phyloP scores from a whole-genome alignment of 257 asterid genomes.

The Prunella vulgaris region DNA sequence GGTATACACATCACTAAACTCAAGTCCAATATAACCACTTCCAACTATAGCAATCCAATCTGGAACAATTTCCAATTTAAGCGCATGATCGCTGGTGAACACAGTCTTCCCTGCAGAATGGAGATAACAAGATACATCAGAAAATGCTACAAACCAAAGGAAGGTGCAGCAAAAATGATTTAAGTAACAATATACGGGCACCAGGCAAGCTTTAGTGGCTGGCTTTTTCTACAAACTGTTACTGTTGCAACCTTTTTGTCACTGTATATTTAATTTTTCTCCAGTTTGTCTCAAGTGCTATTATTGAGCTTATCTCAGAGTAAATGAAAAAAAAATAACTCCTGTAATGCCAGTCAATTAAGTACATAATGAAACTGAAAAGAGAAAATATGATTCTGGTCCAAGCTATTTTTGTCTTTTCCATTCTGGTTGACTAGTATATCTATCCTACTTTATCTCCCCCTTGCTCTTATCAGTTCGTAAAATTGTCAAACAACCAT shows the following conservation, averaged over 20 bases:
- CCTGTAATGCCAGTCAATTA: not conserved
- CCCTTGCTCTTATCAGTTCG: not conserved
- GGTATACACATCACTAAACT: slow-evolving; percentile 84
- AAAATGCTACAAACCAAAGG: not conserved
- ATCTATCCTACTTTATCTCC: not conserved
- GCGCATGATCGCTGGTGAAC: slow-evolving; percentile 91
- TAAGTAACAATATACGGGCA: no score
- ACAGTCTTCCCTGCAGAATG: slow-evolving; percentile 77
- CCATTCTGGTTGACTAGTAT: no score
- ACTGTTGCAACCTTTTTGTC: no score
- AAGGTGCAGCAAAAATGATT: not conserved
- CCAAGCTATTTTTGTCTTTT: not conserved
- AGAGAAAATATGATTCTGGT: not conserved
- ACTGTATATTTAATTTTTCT: not conserved
- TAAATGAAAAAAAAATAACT: not conserved
- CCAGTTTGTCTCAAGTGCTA: not conserved
- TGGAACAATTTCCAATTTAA: slow-evolving; percentile 73
- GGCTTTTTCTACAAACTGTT: no score
- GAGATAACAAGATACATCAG: slow-evolving; percentile 7
- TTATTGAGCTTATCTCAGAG: not conserved
- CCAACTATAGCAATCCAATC: slow-evolving; percentile 93
- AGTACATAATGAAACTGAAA: not conserved
- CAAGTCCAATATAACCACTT: slow-evolving; percentile 95
- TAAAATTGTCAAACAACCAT: not conserved
- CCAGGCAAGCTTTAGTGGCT: no score